These are phyloP conservation scores for Ogataea methylovora DNA, from an alignment of 805 yeast genomes.

Conservation along the genomic window DNA sequence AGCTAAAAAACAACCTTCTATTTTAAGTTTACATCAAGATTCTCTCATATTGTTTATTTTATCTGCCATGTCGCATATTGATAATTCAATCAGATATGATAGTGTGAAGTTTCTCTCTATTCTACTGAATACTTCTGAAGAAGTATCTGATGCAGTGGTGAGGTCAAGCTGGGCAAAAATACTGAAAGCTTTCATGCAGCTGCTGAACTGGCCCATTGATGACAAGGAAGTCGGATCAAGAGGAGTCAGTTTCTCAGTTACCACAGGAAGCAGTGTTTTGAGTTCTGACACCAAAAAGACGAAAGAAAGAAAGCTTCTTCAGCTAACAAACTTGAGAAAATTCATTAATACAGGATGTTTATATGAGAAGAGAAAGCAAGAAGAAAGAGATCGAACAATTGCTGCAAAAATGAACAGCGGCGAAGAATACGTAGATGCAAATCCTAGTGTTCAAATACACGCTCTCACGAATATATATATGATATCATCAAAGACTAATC, in stretches of 20 bases:
- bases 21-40: conserved; percentile 54
- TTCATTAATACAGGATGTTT: conserved; percentile 20
- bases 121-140: conserved; percentile 42
- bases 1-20: conserved; percentile 41
- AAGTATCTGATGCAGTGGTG: conserved; percentile 37
- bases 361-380: conserved; percentile 7
- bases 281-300: conserved; percentile 24
- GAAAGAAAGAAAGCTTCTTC: conserved; percentile 24
- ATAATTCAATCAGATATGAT: conserved; percentile 65
- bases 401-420: conserved; percentile 1
- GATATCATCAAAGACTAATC: conserved; percentile 49
- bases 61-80: conserved; percentile 91
- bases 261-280: conserved; percentile 14
- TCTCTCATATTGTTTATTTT: conserved; percentile 65
- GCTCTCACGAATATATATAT: conserved; percentile 45
- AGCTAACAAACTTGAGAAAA: conserved; percentile 30
- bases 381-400: neutral
- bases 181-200: conserved; percentile 55
- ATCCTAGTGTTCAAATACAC: conserved; percentile 26
- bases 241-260: conserved; percentile 18
- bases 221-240: conserved; percentile 10
- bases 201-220: conserved; percentile 65
- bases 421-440: conserved; percentile 4
- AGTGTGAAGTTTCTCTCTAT: conserved; percentile 61
- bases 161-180: conserved; percentile 64